Conservation (phyloP, 305 asterid species). For the Ilex paraguariensis region DNA sequence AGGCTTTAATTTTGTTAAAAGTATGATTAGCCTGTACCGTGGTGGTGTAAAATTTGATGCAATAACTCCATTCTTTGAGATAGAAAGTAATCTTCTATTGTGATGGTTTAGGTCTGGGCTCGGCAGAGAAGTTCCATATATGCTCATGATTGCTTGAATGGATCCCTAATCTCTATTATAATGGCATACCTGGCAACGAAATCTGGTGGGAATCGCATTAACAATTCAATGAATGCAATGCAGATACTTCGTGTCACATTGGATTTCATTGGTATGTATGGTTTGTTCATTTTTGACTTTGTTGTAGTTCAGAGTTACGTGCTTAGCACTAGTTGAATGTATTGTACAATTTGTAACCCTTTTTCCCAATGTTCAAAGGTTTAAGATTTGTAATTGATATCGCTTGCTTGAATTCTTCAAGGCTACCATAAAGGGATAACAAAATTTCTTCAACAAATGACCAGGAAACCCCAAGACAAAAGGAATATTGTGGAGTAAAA, state of each 20-base stretch:
- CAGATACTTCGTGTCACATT: conserved; percentile 87
- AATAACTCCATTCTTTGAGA: conserved; percentile 8
- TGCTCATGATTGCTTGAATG: conserved; percentile 88
- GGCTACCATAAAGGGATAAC: too few species aligned
- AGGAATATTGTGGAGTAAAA: too few species aligned
- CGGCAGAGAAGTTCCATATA: conserved; percentile 60
- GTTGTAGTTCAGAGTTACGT: not conserved
- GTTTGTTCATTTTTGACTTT: conserved; percentile 1
- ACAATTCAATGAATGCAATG: conserved; percentile 60
- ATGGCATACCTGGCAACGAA: conserved; percentile 71
- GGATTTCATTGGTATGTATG: conserved; percentile 77
- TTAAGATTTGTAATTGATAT: too few species aligned
- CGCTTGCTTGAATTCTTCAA: too few species aligned
- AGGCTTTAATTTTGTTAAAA: conserved; percentile 78
- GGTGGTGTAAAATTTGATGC: too few species aligned
- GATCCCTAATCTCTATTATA: conserved; percentile 68
- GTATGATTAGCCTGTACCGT: conserved; percentile 30
- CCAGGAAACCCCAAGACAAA: too few species aligned
- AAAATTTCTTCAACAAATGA: too few species aligned
- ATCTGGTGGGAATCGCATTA: conserved; percentile 65
- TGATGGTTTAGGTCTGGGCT: conserved; percentile 81
- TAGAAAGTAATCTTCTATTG: conserved; percentile 17
- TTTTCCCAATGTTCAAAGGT: too few species aligned
- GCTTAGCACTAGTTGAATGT: too few species aligned
- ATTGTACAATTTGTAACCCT: too few species aligned